Evolutionary conservation across 2,329 filamentous ascomycete species (phyloP), one percentile per base, ranked within the genome.

Genomic region (Scytalidium lignicola): DNA sequence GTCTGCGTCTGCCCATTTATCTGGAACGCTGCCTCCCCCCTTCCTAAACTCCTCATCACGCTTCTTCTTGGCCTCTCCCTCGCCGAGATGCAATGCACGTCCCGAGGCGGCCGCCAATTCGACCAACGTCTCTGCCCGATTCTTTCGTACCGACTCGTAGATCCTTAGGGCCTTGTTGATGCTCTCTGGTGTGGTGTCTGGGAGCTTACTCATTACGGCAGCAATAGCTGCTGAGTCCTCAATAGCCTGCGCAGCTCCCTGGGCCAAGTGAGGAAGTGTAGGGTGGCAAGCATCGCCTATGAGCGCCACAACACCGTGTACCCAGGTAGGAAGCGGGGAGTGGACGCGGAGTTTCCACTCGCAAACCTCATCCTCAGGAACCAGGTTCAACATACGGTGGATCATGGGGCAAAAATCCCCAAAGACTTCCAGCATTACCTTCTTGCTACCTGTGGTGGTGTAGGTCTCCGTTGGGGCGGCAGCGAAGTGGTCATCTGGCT

Each of bases 1-100:
- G 58, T 86, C 82, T 9, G 82, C 80, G 64, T 83, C 84, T 2
- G 81, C 81, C 83, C 83, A 86, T 69, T 85, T 86, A 67, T 86
- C 83, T 2, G 81, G 81, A 51, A 77, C 77, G 49, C 68, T 68
- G 55, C 37, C 65, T 60, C 43, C 60, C 47, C 64, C 74, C 62
- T 75, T 69, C 40, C 73, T 74, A 62, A 83, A 80, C 67, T 73
- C 70, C 48, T 68, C 71, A 57, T 83, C 80, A 29, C 80, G 71
- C 67, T 82, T 77, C 62, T 80, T 75, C 59, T 76, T 77, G 22
- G 77, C 78, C 55, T 73, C 71, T 43, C 80, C 79, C 58, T 81
- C 76, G 32, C 76, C 76, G 1, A 83, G 65, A 58, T 83, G 80
- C 59, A 83, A 65, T 15, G 72, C 72, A n/a, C 77, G 70, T 7